Base-by-base conservation (phyloP, 202 grass and related monocot genomes). In the Zoysia matrella region DNA sequence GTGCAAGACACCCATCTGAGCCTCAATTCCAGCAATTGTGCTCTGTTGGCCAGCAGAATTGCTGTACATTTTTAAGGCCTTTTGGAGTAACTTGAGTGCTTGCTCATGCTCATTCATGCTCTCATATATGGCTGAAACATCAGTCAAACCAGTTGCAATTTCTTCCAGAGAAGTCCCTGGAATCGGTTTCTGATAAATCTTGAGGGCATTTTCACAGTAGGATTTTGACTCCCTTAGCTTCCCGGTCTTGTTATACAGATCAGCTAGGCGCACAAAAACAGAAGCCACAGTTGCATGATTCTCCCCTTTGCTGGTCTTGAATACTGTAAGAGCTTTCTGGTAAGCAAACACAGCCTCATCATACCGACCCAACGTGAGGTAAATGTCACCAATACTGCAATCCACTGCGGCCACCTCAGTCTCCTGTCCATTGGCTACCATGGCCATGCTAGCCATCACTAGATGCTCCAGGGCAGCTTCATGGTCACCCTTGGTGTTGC, bases 41-140 rank as follows among this genome's bases (percentile, higher is more conserved):
- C 91, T 99, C 83, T 99, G 97, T 70, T 96, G 93, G n/a, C 97
- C 97, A 3, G 91, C 86, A 52, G 93, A 96, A 83, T 88, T 96
- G 81, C 86, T 91, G 79, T 94, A 97, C 89, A 94, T 92, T 80
- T 99, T 99, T 58, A 99, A 86, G 62, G 97, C 93, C 80, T 99
- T 99, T 75, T 94, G 97, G 75, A 99, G 97, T 80, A 99, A 88
- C 82, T 96, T 96, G 57, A 99, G 81, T 73, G 97, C 97, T 85
- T 97, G 97, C 48, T 97, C 97, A 84, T 96, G 89, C 78, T 99
- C 97, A 69, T 94, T 94, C 97, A 99, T 99, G 10, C 91, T 92
- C 73, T 92, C 97, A 67, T 99, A 99, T 87, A 99, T 99, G 58
- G 93, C 97, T 69, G 97, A 94, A 79, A 99, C 89, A 87, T 99